These are phyloP conservation scores for Verbascum thapsus DNA, from an alignment of 257 asterid genomes.

Conservation along the genomic window DNA sequence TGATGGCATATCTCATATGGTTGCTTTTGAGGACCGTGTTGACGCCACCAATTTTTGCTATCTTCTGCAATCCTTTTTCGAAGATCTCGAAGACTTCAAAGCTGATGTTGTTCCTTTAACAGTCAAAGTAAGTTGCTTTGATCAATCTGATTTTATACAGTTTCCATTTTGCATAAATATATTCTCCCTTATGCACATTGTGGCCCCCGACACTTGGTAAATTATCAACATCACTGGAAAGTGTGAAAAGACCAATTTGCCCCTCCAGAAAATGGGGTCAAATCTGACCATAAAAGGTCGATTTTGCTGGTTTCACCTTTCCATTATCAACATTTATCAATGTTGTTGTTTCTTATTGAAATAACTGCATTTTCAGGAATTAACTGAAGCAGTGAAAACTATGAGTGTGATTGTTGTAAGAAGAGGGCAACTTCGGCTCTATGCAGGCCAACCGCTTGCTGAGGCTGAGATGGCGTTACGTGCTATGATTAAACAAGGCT, in stretches of 20 bases:
- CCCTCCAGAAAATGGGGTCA: too few relatives aligned
- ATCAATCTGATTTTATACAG: neutral
- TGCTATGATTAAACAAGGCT: conserved; percentile 41
- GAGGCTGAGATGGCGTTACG: conserved; percentile 81
- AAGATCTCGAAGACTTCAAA: conserved; percentile 60
- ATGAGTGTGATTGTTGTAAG: conserved; percentile 64
- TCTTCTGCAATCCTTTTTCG: conserved; percentile 68
- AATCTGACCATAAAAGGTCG: too few relatives aligned
- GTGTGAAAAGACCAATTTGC: too few relatives aligned
- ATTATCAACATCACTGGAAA: too few relatives aligned
- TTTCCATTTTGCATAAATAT: neutral
- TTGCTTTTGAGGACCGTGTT: conserved; percentile 75
- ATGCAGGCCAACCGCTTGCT: conserved; percentile 81
- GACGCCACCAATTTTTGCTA: conserved; percentile 86
- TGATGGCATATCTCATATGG: conserved; percentile 50
- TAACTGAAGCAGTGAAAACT: conserved; percentile 45
- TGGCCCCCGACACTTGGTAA: too few relatives aligned
- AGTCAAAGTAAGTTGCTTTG: conserved; percentile 52
- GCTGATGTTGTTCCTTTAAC: conserved; percentile 73
- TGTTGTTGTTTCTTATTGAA: conserved; percentile 11
- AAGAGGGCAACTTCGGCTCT: conserved; percentile 80
- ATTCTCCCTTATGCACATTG: neutral
- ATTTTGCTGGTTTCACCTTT: too few relatives aligned
- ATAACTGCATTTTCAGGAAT: conserved; percentile 53
- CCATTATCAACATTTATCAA: too few relatives aligned